Percentiles rank a stretch among this genome's conserved stretches.
These are phyloP conservation scores for Protomyces gravidus DNA, from an alignment of 1,139 yeast species.

Conservation along the genomic window DNA sequence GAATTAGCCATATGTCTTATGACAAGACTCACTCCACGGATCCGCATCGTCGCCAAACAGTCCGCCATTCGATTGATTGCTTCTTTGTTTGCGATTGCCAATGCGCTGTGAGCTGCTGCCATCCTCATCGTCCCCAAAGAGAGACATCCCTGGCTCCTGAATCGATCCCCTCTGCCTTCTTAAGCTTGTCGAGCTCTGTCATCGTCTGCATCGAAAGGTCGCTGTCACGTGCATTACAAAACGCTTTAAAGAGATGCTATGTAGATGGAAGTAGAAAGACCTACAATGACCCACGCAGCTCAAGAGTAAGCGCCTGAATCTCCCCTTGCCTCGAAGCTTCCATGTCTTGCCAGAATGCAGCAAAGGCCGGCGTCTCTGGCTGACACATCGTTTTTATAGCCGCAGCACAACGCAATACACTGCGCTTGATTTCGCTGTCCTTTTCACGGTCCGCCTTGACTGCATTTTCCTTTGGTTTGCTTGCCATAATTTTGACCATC, in stretches of 20 bases:
- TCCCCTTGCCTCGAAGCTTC: conserved; percentile 3
- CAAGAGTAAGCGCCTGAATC: neutral
- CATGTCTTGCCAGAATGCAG: conserved; percentile 11
- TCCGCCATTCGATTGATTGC: neutral
- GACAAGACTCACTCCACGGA: conserved; percentile 17
- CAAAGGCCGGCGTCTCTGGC: conserved; percentile 16
- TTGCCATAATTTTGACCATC: conserved; percentile 41
- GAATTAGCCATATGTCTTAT: neutral
- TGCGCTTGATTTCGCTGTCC: conserved; percentile 41
- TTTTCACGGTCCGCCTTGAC: conserved; percentile 52
- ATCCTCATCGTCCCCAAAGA: conserved; percentile 24
- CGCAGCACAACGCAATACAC: conserved; percentile 29
- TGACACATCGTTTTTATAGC: conserved; percentile 1
- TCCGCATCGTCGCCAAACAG: conserved; percentile 23
- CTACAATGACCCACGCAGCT: neutral
- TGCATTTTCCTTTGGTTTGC: conserved; percentile 47
- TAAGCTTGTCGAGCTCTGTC: no score
- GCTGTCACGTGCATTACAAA: no score
- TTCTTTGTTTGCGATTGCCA: neutral
- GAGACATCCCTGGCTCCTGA: neutral
- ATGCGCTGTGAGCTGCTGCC: neutral
- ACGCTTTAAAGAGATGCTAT: no score
- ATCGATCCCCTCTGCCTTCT: no score
- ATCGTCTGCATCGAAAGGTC: no score
- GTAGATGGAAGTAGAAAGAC: no score